These are phyloP conservation scores for Cladosporium phlei DNA, from an alignment of 2,329 filamentous ascomycete species.

Conservation along the genomic window DNA sequence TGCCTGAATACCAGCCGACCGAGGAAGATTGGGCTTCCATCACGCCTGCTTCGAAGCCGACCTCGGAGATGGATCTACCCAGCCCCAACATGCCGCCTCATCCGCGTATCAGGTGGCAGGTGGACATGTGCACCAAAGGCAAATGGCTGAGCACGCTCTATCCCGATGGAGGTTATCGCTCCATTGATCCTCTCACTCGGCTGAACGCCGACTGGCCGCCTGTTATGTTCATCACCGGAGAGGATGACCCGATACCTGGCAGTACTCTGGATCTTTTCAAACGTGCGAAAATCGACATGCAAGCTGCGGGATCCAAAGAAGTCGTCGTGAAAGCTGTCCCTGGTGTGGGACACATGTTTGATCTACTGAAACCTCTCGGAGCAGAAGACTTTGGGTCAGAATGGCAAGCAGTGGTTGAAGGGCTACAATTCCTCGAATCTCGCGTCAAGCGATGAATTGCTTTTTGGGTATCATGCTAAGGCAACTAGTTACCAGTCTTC, in stretches of 20 bases:
- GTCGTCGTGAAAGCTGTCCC: slow-evolving; percentile 16
- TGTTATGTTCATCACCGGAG: slow-evolving; percentile 20
- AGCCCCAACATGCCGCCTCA: slow-evolving; percentile 15
- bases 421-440: slow-evolving; percentile 16
- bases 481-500: no score
- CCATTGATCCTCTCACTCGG: slow-evolving; percentile 20
- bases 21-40: slow-evolving; percentile 18
- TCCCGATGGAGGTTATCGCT: slow-evolving; percentile 17
- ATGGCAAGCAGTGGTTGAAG: slow-evolving; percentile 18
- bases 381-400: slow-evolving; percentile 15
- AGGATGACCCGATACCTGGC: slow-evolving; percentile 18
- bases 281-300: slow-evolving; percentile 18
- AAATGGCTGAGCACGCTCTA: slow-evolving; percentile 17
- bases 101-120: slow-evolving; percentile 19
- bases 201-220: slow-evolving; percentile 17
- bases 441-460: slow-evolving; percentile 8
- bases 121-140: slow-evolving; percentile 18
- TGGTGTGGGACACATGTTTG: slow-evolving; percentile 21
- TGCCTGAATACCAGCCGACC: slow-evolving; percentile 18
- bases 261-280: slow-evolving; percentile 15
- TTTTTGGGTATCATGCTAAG: no score
- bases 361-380: slow-evolving; percentile 18
- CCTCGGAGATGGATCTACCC: slow-evolving; percentile 15
- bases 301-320: slow-evolving; percentile 16
- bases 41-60: slow-evolving; percentile 13